Evolutionary conservation across 257 asterid species (phyloP), one percentile per base, ranked within the genome.

Genomic region (Solanum pinnatisectum): DNA sequence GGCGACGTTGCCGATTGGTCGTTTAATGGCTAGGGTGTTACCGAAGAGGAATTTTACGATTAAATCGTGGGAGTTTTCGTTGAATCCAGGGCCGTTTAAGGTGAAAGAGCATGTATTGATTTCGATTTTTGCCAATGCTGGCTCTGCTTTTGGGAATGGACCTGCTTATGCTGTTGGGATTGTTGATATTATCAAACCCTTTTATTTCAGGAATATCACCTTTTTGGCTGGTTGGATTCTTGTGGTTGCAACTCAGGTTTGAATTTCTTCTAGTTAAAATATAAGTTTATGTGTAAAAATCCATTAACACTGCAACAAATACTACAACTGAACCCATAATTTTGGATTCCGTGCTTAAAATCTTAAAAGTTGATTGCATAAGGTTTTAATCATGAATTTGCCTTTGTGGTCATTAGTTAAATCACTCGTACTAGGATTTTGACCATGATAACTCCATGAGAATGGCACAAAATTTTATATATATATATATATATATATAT

Each of bases 31-130:
- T 2, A 88, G 22, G 0, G 94, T 93, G 52, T 91, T 95, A 40
- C 95, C 98, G 5, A 77, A 72, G 14, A 81, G 90, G 33, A 93
- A 84, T 90, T 93, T 94, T 73, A 44, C 73, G 44, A 60, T 94
- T 7, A 93, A 91, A 1, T 46, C 90, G 10, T 81, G 90, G 91
- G 88, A 90, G 88, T 94, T 94, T 36, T 89, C 95, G 32, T 88
- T 95, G 16, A 95, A 95, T 84, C 95, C 98, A 2, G 98, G 96
- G 16, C 96, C 98, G 11, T 95, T 95, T 86, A 94, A 95, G 85
- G 87, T 94, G 91, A 95, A 95, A 83, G 98, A 95, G 87, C 98
- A 95, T 59, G 98, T 94, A 1, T 65, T 95, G 87, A 95, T 95
- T 7, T 95, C 98, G 6, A 92, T 95, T 25, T 95, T 95, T 52